These are phyloP conservation scores for Fusarium circinatum DNA, from an alignment of 2,329 filamentous ascomycete genomes.

Conservation along the genomic window DNA sequence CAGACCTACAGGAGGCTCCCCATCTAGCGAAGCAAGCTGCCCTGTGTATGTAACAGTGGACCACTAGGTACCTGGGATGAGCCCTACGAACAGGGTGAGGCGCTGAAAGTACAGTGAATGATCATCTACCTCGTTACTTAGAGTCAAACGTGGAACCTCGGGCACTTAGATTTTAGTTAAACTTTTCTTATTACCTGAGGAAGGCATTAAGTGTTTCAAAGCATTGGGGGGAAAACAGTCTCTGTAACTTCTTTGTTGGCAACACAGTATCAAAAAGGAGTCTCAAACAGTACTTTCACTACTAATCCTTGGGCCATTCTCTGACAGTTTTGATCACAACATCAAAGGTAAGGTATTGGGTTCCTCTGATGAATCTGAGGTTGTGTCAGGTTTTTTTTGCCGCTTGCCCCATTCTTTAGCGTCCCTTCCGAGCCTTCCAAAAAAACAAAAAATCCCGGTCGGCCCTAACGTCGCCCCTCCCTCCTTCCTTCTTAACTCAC, in stretches of 20 bases:
- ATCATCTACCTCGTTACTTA: neutral
- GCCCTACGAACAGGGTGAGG: slow-evolving; percentile 2
- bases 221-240: neutral
- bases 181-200: neutral
- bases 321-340: neutral
- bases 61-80: neutral
- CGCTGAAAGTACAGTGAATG: slow-evolving; percentile 10
- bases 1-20: neutral
- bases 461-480: slow-evolving; percentile 45
- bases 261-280: neutral
- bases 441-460: slow-evolving; percentile 38
- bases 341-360: neutral
- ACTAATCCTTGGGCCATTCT: neutral
- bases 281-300: neutral
- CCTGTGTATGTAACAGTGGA: slow-evolving; percentile 21
- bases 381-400: slow-evolving; percentile 20
- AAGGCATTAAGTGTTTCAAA: too few relatives aligned
- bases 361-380: neutral
- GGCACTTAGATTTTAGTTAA: neutral
- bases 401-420: slow-evolving; percentile 41
- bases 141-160: neutral
- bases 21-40: slow-evolving; percentile 1
- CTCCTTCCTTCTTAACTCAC: slow-evolving; percentile 37
- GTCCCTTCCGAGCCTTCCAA: slow-evolving; percentile 9
- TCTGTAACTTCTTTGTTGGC: neutral